Evolutionary conservation across 208 protist genomes (phyloP).

Genomic region (Hexamita inflata): DNA sequence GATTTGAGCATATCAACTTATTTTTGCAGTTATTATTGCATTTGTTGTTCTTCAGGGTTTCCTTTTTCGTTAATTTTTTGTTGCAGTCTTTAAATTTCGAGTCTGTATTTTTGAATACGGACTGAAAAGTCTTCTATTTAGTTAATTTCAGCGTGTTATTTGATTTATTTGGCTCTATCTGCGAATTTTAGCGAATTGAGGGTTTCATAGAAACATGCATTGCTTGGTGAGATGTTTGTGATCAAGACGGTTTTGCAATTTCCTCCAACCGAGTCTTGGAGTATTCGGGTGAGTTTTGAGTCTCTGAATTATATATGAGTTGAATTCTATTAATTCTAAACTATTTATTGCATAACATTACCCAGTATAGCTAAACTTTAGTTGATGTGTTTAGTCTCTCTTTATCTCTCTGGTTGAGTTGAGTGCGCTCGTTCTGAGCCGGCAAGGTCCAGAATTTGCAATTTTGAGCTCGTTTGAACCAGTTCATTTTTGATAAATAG

Average conservation of each 20-base stretch:
- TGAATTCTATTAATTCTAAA: not conserved
- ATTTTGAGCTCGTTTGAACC: no score
- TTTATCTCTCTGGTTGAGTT: not conserved
- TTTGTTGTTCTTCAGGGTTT: no score
- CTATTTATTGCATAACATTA: conserved; percentile 21
- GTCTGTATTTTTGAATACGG: no score
- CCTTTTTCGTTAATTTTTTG: no score
- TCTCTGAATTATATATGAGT: conserved; percentile 30
- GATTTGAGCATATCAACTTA: no score
- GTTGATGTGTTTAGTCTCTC: conserved; percentile 29
- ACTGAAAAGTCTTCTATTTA: not conserved
- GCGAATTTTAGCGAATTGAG: conserved; percentile 8
- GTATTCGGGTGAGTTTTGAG: conserved; percentile 50
- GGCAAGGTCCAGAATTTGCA: conserved; percentile 38
- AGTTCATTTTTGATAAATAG: no score
- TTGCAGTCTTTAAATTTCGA: no score
- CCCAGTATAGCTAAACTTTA: conserved; percentile 18
- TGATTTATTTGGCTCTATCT: conserved; percentile 6
- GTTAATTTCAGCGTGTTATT: not conserved
- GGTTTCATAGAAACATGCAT: not conserved
- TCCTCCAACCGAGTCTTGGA: conserved; percentile 46
- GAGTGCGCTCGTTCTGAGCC: conserved; percentile 28
- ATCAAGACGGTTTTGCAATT: conserved; percentile 38
- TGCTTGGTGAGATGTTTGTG: not conserved
- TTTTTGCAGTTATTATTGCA: no score